These are phyloP conservation scores for Talaromyces sp. DNA, from an alignment of 2,329 filamentous ascomycete genomes.

Conservation along the genomic window DNA sequence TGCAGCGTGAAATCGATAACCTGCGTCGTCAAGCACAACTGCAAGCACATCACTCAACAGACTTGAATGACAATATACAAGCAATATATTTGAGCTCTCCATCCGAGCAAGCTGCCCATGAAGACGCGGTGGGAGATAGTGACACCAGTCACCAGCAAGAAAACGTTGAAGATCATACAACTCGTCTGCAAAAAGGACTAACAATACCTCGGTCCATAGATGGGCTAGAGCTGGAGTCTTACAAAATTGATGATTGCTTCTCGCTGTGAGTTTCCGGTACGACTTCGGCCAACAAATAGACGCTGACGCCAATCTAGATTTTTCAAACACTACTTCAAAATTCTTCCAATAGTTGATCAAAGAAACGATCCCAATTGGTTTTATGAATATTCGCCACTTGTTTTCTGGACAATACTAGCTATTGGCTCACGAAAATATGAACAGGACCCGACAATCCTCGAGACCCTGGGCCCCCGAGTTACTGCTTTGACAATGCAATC, in stretches of 20 bases:
- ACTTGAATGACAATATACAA: background rate
- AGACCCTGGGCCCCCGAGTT: background rate
- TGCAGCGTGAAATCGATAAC: background rate
- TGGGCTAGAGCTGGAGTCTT: background rate
- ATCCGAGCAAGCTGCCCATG: background rate
- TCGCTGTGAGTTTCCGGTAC: background rate
- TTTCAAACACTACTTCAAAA: background rate
- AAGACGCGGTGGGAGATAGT: background rate
- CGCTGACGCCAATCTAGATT: background rate
- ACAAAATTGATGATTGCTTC: slow-evolving; percentile 1
- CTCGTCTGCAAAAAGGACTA: background rate
- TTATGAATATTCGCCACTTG: background rate
- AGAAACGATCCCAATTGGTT: slow-evolving; percentile 1
- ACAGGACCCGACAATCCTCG: background rate
- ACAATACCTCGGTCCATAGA: background rate
- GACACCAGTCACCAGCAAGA: background rate
- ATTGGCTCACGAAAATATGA: background rate
- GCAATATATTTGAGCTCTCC: background rate
- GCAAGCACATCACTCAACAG: background rate
- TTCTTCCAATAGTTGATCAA: background rate
- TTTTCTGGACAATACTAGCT: background rate
- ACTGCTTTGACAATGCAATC: background rate
- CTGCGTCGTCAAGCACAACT: background rate
- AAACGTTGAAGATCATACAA: background rate
- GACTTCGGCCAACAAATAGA: background rate